Percentiles rank a stretch among this genome's conserved stretches.
These are phyloP conservation scores for Blastobotrys persicus DNA, from an alignment of 1,139 yeast genomes.

Conservation along the genomic window DNA sequence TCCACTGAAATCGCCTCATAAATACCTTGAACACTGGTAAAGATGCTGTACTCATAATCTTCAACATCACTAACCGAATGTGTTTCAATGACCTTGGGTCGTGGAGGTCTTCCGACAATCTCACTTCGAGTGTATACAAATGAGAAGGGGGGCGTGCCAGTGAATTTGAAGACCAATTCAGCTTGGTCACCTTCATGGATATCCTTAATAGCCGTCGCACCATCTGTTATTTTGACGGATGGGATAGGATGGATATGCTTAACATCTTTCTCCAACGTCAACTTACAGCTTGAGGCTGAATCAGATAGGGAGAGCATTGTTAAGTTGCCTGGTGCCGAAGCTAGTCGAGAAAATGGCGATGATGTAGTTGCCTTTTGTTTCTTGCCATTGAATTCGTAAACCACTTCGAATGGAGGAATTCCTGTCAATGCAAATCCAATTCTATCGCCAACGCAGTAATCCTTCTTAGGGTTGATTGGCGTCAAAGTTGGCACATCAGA, in stretches of 20 bases:
- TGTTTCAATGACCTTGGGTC: constrained; percentile 65
- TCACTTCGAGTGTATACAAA: constrained; percentile 55
- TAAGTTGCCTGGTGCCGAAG: constrained; percentile 75
- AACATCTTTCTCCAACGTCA: constrained; percentile 51
- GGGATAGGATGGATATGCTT: constrained; percentile 77
- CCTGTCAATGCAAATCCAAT: constrained; percentile 76
- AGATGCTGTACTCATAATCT: constrained; percentile 64
- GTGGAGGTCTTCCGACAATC: constrained; percentile 36
- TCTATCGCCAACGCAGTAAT: constrained; percentile 91
- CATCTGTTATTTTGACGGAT: constrained; percentile 82
- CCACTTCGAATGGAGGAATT: constrained; percentile 71
- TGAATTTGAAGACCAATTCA: constrained; percentile 50
- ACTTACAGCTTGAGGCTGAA: constrained; percentile 71
- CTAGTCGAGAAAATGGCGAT: constrained; percentile 64
- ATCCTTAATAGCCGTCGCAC: constrained; percentile 69
- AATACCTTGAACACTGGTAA: constrained; percentile 85
- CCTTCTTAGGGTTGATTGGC: constrained; percentile 42
- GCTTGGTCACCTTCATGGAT: constrained; percentile 77
- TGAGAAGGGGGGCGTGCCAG: constrained; percentile 50
- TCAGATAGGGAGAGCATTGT: constrained; percentile 70
- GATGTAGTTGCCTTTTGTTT: constrained; percentile 58
- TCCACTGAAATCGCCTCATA: constrained; percentile 86
- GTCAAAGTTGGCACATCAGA: constrained; percentile 74
- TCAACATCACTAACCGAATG: constrained; percentile 69
- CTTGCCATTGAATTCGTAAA: constrained; percentile 67